These are phyloP conservation scores for Candida pseudofarinosa DNA, from an alignment of 805 yeast genomes.

Conservation along the genomic window DNA sequence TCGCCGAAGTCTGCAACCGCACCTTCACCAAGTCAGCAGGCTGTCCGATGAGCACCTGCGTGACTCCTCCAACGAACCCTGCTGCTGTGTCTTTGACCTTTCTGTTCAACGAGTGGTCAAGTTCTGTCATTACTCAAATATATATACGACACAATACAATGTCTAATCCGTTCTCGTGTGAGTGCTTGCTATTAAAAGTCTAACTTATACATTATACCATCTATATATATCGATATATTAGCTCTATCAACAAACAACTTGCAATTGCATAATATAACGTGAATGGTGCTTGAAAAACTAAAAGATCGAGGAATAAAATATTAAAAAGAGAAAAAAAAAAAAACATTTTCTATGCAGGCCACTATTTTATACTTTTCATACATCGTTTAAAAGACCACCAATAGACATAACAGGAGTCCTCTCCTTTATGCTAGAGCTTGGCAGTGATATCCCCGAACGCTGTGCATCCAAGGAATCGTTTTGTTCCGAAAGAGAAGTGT, in stretches of 20 bases:
- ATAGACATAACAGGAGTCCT: conserved; percentile 30
- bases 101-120: conserved; percentile 34
- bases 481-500: not conserved
- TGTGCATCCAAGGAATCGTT: not conserved
- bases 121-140: conserved; percentile 6
- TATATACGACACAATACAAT: too few species aligned
- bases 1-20: conserved; percentile 35
- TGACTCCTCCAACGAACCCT: conserved; percentile 45
- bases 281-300: conserved; percentile 1
- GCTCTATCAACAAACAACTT: not conserved
- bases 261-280: conserved; percentile 13
- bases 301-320: too few species aligned
- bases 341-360: not conserved
- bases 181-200: not conserved
- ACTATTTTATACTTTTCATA: conserved; percentile 3
- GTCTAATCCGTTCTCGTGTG: too few species aligned
- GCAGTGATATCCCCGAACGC: not conserved
- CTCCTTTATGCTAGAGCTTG: conserved; percentile 1
- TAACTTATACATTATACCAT: not conserved
- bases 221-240: not conserved
- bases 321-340: too few species aligned
- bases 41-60: conserved; percentile 45
- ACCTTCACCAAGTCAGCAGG: conserved; percentile 44
- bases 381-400: conserved; percentile 35
- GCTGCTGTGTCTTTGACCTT: conserved; percentile 41